Conservation (phyloP, 2,329 filamentous ascomycete species). For the Periconia macrospinosa region DNA sequence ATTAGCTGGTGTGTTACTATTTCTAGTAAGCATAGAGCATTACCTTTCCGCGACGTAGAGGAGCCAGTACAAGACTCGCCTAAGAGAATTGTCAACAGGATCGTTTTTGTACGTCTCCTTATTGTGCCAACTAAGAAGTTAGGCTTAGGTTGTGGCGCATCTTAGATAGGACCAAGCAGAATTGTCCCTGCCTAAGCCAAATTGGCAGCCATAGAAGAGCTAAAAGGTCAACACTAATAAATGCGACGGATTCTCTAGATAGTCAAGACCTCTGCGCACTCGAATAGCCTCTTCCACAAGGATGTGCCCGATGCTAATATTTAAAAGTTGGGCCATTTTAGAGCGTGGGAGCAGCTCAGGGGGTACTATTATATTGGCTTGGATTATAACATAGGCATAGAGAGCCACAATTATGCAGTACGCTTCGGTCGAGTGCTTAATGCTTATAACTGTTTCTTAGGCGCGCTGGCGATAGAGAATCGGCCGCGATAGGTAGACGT, state of each 20-base stretch:
- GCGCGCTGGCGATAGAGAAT: conserved; percentile 56
- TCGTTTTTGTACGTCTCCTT: conserved; percentile 58
- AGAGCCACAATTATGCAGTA: conserved; percentile 59
- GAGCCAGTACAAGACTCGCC: conserved; percentile 63
- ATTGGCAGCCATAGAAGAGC: conserved; percentile 63
- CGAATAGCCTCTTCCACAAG: conserved; percentile 62
- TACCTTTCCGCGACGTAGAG: conserved; percentile 65
- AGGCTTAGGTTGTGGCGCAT: conserved; percentile 63
- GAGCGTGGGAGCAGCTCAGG: conserved; percentile 51
- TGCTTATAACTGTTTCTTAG: conserved; percentile 57
- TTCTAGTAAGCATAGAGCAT: background rate
- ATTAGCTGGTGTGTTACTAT: background rate
- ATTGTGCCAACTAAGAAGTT: conserved; percentile 61
- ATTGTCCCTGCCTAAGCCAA: conserved; percentile 63
- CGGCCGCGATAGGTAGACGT: conserved; percentile 67
- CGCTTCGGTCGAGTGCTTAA: conserved; percentile 57
- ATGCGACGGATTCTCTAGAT: conserved; percentile 58
- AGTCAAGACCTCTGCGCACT: conserved; percentile 60
- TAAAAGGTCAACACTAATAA: conserved; percentile 64
- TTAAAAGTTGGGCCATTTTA: conserved; percentile 46
- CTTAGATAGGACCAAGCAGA: conserved; percentile 66
- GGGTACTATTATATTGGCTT: conserved; percentile 50
- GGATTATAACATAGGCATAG: conserved; percentile 54
- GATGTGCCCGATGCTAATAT: conserved; percentile 53
- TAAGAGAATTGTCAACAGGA: conserved; percentile 56